phyloP scores from a whole-genome alignment of 1,139 yeast species.

The Pichia sp. region DNA sequence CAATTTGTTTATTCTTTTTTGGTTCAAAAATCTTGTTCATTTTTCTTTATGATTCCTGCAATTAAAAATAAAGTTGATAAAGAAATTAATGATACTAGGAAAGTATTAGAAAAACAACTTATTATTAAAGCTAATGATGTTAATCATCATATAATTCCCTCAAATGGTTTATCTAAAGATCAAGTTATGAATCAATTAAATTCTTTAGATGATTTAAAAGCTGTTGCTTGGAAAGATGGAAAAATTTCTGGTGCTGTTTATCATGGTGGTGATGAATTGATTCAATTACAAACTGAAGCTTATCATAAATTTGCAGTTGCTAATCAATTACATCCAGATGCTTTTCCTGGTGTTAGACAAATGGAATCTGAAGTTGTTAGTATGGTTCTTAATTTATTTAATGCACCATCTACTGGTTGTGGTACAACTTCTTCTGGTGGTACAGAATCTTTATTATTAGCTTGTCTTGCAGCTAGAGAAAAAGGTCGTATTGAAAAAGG shows the following conservation, averaged over 20 bases:
- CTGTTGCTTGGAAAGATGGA: slow-evolving; percentile 74
- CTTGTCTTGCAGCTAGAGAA: slow-evolving; percentile 82
- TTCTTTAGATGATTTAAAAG: slow-evolving; percentile 26
- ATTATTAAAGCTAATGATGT: slow-evolving; percentile 43
- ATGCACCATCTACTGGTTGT: slow-evolving; percentile 65
- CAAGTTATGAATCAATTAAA: slow-evolving; percentile 45
- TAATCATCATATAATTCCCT: slow-evolving; percentile 52
- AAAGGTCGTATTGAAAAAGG: slow-evolving; percentile 52
- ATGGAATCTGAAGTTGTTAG: slow-evolving; percentile 95
- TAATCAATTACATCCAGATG: slow-evolving; percentile 94
- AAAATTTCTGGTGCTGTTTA: slow-evolving; percentile 92
- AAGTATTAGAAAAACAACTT: slow-evolving; percentile 47
- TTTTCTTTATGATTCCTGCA: slow-evolving; percentile 47
- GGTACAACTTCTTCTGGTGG: slow-evolving; percentile 98
- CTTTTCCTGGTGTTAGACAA: slow-evolving; percentile 91
- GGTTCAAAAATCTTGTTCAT: slow-evolving; percentile 9
- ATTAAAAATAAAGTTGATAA: slow-evolving; percentile 49
- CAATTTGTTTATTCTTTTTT: neutral
- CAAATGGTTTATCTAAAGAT: slow-evolving; percentile 43
- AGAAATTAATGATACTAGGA: slow-evolving; percentile 48
- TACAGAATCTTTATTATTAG: slow-evolving; percentile 79
- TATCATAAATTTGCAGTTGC: slow-evolving; percentile 76
- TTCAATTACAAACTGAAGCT: slow-evolving; percentile 68
- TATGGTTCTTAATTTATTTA: slow-evolving; percentile 75
- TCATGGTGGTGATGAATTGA: slow-evolving; percentile 79